phyloP scores from a whole-genome alignment of 805 yeast genomes.

The Lipomyces anomalus region DNA sequence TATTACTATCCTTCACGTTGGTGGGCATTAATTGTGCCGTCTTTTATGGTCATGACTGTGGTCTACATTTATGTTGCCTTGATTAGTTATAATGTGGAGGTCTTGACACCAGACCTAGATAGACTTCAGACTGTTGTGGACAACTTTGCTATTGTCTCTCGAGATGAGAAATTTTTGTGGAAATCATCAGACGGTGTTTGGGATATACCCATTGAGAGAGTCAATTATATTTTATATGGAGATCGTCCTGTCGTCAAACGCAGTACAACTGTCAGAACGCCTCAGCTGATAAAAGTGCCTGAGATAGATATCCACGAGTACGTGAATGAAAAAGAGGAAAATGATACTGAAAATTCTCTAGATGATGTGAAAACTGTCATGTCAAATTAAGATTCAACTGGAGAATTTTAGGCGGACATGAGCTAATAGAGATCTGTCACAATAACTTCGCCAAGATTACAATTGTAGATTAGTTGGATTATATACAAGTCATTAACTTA shows the following conservation, averaged over 20 bases:
- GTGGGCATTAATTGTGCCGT: constrained; percentile 83
- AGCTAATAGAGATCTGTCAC: no score
- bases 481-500: no score
- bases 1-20: constrained; percentile 80
- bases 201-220: constrained; percentile 72
- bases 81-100: constrained; percentile 70
- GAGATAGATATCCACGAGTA: no score
- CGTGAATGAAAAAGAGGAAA: no score
- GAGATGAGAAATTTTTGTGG: constrained; percentile 41
- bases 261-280: no score
- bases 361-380: no score
- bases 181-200: constrained; percentile 75
- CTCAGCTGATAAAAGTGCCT: no score
- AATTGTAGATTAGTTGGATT: no score
- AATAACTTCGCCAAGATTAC: no score
- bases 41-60: constrained; percentile 64
- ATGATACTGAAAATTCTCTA: no score
- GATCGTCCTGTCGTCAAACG: constrained; percentile 5
- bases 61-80: constrained; percentile 65
- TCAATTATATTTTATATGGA: constrained; percentile 56
- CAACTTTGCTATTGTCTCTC: constrained; percentile 44
- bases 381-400: no score
- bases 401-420: no score
- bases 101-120: constrained; percentile 53
- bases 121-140: constrained; percentile 66